These are phyloP conservation scores for Tetrastigma voinierianum DNA, from an alignment of 164 flowering plant species.

Conservation along the genomic window DNA sequence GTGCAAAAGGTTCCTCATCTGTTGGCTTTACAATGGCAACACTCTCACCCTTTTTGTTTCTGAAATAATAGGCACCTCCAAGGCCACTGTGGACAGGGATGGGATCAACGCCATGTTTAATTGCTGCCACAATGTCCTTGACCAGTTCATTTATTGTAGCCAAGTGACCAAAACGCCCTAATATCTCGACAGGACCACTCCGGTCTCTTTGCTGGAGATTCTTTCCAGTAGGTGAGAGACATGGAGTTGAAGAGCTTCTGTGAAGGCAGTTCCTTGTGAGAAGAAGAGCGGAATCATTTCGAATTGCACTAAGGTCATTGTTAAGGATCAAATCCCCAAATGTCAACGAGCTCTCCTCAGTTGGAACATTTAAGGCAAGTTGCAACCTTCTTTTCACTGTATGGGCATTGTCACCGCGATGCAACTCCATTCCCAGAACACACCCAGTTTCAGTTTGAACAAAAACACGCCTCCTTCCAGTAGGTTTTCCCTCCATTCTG, in stretches of 20 bases:
- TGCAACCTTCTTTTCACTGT: conserved; percentile 20
- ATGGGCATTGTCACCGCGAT: conserved; percentile 16
- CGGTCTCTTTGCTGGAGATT: conserved; percentile 12
- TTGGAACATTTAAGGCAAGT: conserved; percentile 18
- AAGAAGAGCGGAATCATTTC: conserved; percentile 18
- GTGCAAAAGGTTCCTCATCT: conserved; percentile 27
- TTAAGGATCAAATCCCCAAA: conserved; percentile 19
- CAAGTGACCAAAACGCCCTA: conserved; percentile 7
- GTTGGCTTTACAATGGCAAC: conserved; percentile 2
- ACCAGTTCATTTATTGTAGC: conserved; percentile 12
- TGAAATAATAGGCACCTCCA: conserved; percentile 25
- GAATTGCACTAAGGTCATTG: conserved; percentile 16
- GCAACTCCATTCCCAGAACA: conserved; percentile 20
- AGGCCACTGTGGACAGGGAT: conserved; percentile 10
- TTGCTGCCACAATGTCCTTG: conserved; percentile 14
- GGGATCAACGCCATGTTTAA: conserved; percentile 13
- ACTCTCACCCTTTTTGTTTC: conserved; percentile 14
- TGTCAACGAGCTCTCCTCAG: conserved; percentile 21
- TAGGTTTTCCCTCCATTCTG: conserved; percentile 9
- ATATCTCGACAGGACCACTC: neutral
- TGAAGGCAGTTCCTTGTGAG: conserved; percentile 12
- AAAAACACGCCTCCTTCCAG: conserved; percentile 21
- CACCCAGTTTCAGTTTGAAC: conserved; percentile 21
- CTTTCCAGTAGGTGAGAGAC: conserved; percentile 15
- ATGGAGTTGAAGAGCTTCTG: conserved; percentile 20